Evolutionary conservation across 75 land plant species (phyloP).

Genomic region (Larix kaempferi): DNA sequence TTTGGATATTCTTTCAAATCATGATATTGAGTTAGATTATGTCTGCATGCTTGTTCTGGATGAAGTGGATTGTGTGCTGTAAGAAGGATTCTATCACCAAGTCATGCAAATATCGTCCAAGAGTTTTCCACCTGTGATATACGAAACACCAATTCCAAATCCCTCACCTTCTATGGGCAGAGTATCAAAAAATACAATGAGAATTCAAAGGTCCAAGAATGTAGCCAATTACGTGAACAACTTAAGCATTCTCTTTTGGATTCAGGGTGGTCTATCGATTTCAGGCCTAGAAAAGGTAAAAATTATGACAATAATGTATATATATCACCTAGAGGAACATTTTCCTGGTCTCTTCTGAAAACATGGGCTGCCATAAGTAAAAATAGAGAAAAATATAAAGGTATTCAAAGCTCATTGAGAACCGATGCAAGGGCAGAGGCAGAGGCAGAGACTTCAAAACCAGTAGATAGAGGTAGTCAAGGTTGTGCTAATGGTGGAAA

Average conservation of each 20-base stretch:
- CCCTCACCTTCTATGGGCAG: not conserved
- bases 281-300: conserved; percentile 45
- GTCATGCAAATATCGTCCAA: too few relatives aligned
- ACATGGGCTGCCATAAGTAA: conserved; percentile 16
- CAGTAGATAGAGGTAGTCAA: not conserved
- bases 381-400: not conserved
- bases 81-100: too few relatives aligned
- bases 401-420: not conserved
- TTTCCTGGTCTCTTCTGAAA: conserved; percentile 23
- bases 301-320: conserved; percentile 19
- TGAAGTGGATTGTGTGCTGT: too few relatives aligned
- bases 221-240: conserved; percentile 24
- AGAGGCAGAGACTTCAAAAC: not conserved
- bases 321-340: conserved; percentile 19
- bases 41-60: too few relatives aligned
- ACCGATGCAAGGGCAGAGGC: not conserved
- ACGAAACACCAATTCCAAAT: not conserved
- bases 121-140: not conserved
- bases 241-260: conserved; percentile 30
- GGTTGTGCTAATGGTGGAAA: not conserved
- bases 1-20: too few relatives aligned
- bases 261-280: conserved; percentile 67
- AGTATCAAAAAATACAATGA: not conserved
- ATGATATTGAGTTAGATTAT: too few relatives aligned
- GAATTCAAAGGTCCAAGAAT: conserved; percentile 2